These are phyloP conservation scores for Coriolopsis trogii DNA, from an alignment of 1,284 basidiomycete species.

Conservation along the genomic window DNA sequence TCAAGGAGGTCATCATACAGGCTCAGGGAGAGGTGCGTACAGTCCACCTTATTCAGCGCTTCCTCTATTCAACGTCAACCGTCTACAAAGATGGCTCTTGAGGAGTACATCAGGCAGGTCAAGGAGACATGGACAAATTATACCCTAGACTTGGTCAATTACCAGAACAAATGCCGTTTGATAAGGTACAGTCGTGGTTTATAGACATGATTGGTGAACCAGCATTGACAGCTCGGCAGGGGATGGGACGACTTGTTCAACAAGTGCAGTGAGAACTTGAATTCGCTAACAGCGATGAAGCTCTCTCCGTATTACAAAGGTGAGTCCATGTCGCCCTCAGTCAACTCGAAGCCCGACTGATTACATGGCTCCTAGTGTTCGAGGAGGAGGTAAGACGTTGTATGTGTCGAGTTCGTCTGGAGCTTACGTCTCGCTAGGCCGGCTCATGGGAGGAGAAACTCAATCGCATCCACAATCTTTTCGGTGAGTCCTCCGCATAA, in stretches of 20 bases:
- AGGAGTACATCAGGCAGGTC: slow-evolving; percentile 94
- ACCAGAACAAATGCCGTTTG: slow-evolving; percentile 97
- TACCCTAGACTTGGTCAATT: slow-evolving; percentile 95
- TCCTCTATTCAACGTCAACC: neutral
- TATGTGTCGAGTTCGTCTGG: neutral
- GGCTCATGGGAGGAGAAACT: slow-evolving; percentile 94
- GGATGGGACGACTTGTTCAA: slow-evolving; percentile 99
- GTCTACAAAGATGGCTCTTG: slow-evolving; percentile 79
- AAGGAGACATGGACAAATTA: slow-evolving; percentile 98
- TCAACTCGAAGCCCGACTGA: too few relatives aligned
- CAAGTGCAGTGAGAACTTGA: slow-evolving; percentile 95
- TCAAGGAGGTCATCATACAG: slow-evolving; percentile 95
- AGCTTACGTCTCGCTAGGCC: slow-evolving; percentile 49
- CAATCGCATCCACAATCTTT: slow-evolving; percentile 93
- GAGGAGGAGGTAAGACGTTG: slow-evolving; percentile 75
- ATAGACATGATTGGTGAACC: slow-evolving; percentile 20
- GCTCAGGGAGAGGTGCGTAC: slow-evolving; percentile 91
- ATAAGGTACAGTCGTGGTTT: too few relatives aligned
- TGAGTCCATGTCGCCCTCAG: too few relatives aligned
- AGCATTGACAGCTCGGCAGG: too few relatives aligned
- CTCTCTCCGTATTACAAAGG: slow-evolving; percentile 96
- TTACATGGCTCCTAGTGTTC: slow-evolving; percentile 60
- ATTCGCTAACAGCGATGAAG: slow-evolving; percentile 96
- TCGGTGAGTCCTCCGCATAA: slow-evolving; percentile 58
- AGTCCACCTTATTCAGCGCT: neutral